phyloP scores from a whole-genome alignment of 1,139 yeast species.

The Ogataea hybrid region DNA sequence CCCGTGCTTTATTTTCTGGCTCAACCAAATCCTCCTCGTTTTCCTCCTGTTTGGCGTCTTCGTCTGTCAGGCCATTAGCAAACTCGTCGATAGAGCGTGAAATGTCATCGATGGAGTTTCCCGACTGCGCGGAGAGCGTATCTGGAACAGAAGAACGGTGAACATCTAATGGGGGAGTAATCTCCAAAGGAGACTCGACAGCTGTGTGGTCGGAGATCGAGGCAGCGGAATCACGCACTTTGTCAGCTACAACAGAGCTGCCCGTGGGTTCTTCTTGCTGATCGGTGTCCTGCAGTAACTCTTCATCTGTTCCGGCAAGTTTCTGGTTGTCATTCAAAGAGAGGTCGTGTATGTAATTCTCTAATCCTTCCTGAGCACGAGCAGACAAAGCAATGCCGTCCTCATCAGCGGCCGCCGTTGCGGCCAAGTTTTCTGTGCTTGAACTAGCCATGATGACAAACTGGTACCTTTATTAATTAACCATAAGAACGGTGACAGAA shows the following conservation, averaged over 20 bases:
- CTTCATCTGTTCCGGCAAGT: too few species aligned
- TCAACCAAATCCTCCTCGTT: neutral
- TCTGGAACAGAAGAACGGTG: neutral
- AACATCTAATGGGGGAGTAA: constrained; percentile 2
- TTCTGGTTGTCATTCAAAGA: too few species aligned
- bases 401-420: neutral
- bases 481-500: constrained; percentile 6
- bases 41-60: neutral
- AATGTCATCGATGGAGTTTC: constrained; percentile 16
- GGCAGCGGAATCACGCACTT: neutral
- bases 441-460: neutral
- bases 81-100: constrained; percentile 17
- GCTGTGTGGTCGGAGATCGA: neutral
- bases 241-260: too few species aligned
- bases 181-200: constrained; percentile 1
- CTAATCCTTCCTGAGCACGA: too few species aligned
- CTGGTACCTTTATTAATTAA: neutral
- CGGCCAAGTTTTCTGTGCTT: neutral
- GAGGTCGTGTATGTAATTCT: too few species aligned
- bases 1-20: neutral
- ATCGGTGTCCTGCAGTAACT: too few species aligned
- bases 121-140: neutral
- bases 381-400: too few species aligned
- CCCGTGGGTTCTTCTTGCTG: too few species aligned
- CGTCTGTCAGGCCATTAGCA: constrained; percentile 10